These are phyloP conservation scores for Corylus heterophylla DNA, from an alignment of 306 rosid genomes.

Conservation along the genomic window DNA sequence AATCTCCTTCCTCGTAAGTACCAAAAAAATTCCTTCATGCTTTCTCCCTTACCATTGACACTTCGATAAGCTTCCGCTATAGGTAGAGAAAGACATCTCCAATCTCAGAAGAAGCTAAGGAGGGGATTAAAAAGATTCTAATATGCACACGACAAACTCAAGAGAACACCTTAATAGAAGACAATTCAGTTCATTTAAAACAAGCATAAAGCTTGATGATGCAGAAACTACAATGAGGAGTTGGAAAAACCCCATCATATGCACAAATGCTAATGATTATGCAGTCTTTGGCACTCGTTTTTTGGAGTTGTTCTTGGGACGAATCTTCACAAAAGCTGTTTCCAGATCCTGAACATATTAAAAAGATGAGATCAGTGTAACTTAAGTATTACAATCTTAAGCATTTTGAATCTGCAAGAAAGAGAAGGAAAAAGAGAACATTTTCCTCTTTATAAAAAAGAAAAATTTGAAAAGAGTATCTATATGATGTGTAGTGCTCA, in stretches of 20 bases:
- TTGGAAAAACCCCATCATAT: background rate
- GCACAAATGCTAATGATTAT: conserved; percentile 11
- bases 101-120: background rate
- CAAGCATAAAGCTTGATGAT: background rate
- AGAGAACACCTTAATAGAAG: background rate
- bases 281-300: conserved; percentile 52
- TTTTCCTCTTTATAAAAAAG: background rate
- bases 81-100: background rate
- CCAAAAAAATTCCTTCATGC: no score
- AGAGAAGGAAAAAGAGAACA: background rate
- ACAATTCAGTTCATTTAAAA: background rate
- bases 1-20: no score
- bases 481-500: background rate
- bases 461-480: background rate
- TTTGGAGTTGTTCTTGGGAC: conserved; percentile 82
- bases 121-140: background rate
- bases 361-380: conserved; percentile 6
- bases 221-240: background rate
- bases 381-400: background rate
- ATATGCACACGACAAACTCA: background rate
- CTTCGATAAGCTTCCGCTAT: no score
- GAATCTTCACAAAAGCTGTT: conserved; percentile 80
- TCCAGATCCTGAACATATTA: conserved; percentile 65
- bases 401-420: background rate
- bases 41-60: no score